Evolutionary conservation across 371 early-diverging fungal genomes (phyloP).

Genomic region (Mortierella sp.): DNA sequence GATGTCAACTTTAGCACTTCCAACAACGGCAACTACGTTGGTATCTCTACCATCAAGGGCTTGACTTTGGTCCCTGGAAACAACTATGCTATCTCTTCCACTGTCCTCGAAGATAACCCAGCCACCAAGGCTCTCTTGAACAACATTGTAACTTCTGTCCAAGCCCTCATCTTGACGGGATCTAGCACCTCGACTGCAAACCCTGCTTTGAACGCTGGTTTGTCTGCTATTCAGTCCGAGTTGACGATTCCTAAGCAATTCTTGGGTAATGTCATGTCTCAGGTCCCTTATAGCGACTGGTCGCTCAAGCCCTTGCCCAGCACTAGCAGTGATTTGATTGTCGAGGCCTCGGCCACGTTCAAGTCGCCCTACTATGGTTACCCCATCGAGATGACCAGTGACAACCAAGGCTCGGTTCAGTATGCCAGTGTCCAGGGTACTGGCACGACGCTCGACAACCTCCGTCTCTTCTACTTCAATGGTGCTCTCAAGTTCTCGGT

Average conservation of each 20-base stretch:
- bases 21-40: slow-evolving; percentile 13
- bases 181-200: slow-evolving; percentile 17
- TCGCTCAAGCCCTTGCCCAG: slow-evolving; percentile 28
- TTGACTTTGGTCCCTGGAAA: slow-evolving; percentile 36
- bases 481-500: slow-evolving; percentile 19
- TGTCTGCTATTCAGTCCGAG: slow-evolving; percentile 12
- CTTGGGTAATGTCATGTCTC: slow-evolving; percentile 29
- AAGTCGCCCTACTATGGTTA: slow-evolving; percentile 46
- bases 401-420: slow-evolving; percentile 21
- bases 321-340: slow-evolving; percentile 9
- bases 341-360: slow-evolving; percentile 41
- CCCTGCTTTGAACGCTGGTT: slow-evolving; percentile 35
- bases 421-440: slow-evolving; percentile 7
- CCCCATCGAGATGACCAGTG: slow-evolving; percentile 16
- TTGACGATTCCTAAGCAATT: slow-evolving; percentile 23
- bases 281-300: slow-evolving; percentile 39
- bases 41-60: slow-evolving; percentile 27
- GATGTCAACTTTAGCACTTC: slow-evolving; percentile 33
- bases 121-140: slow-evolving; percentile 13
- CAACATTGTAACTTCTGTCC: slow-evolving; percentile 6
- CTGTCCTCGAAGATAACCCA: slow-evolving; percentile 16
- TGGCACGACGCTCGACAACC: neutral
- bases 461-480: slow-evolving; percentile 24
- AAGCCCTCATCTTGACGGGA: slow-evolving; percentile 22
- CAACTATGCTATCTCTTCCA: slow-evolving; percentile 32